Percentiles rank a stretch among this genome's conserved stretches.
Evolutionary conservation across 768 basidiomycete genomes (phyloP).

Genomic region (Termitomyces sp.): DNA sequence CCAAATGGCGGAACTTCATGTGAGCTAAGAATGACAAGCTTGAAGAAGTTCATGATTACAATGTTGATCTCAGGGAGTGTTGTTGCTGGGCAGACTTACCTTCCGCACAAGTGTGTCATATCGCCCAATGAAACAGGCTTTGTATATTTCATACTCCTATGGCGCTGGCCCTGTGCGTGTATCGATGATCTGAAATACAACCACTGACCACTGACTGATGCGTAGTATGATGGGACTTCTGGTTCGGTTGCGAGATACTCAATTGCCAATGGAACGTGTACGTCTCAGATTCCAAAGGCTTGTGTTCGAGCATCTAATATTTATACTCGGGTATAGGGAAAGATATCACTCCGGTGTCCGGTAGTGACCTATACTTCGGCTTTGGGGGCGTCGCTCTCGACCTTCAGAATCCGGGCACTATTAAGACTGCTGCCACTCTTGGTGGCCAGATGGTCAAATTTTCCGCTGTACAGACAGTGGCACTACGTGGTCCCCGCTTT

Average conservation of each 20-base stretch:
- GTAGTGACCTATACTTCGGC: slow-evolving; percentile 54
- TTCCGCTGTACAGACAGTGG: slow-evolving; percentile 57
- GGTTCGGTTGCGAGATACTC: slow-evolving; percentile 48
- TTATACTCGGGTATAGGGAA: slow-evolving; percentile 38
- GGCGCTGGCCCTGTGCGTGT: slow-evolving; percentile 49
- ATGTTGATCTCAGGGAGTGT: slow-evolving; percentile 37
- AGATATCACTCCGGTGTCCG: slow-evolving; percentile 57
- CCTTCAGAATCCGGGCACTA: slow-evolving; percentile 50
- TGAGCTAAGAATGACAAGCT: slow-evolving; percentile 18
- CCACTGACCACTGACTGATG: background rate
- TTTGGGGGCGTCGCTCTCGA: slow-evolving; percentile 62
- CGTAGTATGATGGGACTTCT: slow-evolving; percentile 47
- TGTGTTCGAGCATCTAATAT: background rate
- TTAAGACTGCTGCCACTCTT: slow-evolving; percentile 64
- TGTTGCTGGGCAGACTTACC: slow-evolving; percentile 48
- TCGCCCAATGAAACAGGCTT: slow-evolving; percentile 47
- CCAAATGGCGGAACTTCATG: slow-evolving; percentile 52
- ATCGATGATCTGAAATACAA: background rate
- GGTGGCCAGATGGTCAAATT: slow-evolving; percentile 65
- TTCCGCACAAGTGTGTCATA: slow-evolving; percentile 64
- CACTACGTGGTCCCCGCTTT: slow-evolving; percentile 51
- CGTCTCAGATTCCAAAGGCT: slow-evolving; percentile 1
- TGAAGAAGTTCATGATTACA: background rate
- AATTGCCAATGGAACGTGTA: slow-evolving; percentile 44
- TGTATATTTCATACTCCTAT: slow-evolving; percentile 59